Base-by-base conservation (phyloP, 31 red algal species). In the Bonnemaisonia californica region DNA sequence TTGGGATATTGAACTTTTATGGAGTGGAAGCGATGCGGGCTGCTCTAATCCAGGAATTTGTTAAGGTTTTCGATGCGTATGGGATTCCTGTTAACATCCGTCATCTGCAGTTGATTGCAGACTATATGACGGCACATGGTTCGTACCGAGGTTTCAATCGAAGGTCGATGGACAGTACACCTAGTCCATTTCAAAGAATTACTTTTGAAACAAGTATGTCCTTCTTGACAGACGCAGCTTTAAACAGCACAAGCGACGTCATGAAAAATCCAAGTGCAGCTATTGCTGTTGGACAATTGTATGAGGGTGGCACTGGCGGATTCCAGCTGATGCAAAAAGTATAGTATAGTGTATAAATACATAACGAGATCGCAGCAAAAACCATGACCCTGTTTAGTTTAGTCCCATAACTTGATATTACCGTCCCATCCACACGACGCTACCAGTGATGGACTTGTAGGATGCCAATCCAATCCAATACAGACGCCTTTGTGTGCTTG, bases 171-270 rank as follows among this genome's bases (percentile, higher is more conserved):
- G 41, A 63, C 22, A 41, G 57, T 12, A 54, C 79, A 22, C 70
- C 89, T 11, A 89, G 89, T 39, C 42, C 74, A n/a, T 71, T 98
- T 24, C 92, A 98, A 62, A 71, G 80, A 7, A 81, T 95, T 51
- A 91, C 77, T n/a, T 98, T 98, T 70, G 96, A 98, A 63, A 98
- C 92, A 28, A 90, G 92, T 38, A 92, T 87, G 41, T 81, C 83
- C 12, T 95, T 95, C 76, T 61, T 98, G 38, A 79, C 47, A 1
- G 89, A 92, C n/a, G 84, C 85, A 33, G 74, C 92, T 8, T 63
- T 98, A 21, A 64, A 83, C 31, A 75, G 78, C 24, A 58, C 89
- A 12, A 57, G 75, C 18, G 92, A 95, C 26, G 35, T 41, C 2
- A 80, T 95, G 71, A 86, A 33, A n/a, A 90, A 86, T 27, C 92